Base-by-base conservation (phyloP, 768 basidiomycete species). In the Phlegmacium glaucopus region DNA sequence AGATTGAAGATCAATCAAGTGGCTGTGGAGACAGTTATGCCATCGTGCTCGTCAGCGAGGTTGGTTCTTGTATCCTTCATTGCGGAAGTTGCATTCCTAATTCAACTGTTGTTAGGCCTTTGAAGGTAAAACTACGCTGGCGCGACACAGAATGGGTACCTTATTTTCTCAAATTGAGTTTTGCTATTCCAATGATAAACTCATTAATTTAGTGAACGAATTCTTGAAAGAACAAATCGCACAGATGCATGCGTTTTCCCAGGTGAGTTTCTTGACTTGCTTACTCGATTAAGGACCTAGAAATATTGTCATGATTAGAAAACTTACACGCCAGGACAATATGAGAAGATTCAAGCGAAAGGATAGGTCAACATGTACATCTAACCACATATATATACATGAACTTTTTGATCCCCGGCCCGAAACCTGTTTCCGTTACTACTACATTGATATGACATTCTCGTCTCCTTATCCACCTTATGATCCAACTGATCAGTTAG, bases 211-310 rank as follows among this genome's bases (percentile, higher is more conserved):
- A 92, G 90, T 93, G 48, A 91, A 92, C 57, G 83, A 89, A 17
- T 59, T 83, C 8, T 61, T 93, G 58, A 91, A 87, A 67, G 69
- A 68, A 2, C 73, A 90, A 56, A 90, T 93, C 47, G 72, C 85
- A 0, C 79, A 85, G 47, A 83, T 93, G 77, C 90, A 93, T 56
- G 90, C 90, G 4, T 93, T 93, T 65, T 90, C 90, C 11, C 90
- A 93, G 82, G 90, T 90, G 54, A 44, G 68, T 9, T 2, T 27
- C 11, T 15, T 18, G 5, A 17, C 6, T 30, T 32, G 13, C 16
- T 12, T 18, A 28, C 17, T 35, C 16, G 12, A 7, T 3, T 8
- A 29, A 32, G 5, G 29, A 17, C 29, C 27, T 30, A n/a, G 15
- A 37, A 44, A 17, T 34, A 10, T 35, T 9, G n/a, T 17, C 47